phyloP scores from a whole-genome alignment of 2,329 filamentous ascomycete species.

The Diaporthe ampelina region DNA sequence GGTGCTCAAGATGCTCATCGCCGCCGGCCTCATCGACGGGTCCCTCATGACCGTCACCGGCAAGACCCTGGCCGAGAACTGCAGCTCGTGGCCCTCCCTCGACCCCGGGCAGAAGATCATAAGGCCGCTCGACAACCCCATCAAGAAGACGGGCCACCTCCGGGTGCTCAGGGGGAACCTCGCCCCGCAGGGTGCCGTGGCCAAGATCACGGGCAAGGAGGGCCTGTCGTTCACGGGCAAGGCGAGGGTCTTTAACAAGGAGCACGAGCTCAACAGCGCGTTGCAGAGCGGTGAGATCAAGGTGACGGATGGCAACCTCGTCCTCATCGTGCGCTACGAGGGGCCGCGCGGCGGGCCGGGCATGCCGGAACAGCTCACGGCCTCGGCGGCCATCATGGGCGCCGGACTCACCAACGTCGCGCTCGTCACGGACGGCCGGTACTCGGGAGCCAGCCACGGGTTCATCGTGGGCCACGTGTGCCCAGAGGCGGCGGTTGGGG shows the following conservation, averaged over 20 bases:
- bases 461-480: constrained; percentile 96
- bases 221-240: constrained; percentile 85
- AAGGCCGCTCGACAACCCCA: constrained; percentile 76
- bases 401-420: constrained; percentile 89
- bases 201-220: constrained; percentile 97
- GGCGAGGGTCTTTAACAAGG: constrained; percentile 89
- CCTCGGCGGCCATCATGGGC: constrained; percentile 92
- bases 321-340: constrained; percentile 93
- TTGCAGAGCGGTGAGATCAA: constrained; percentile 72
- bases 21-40: constrained; percentile 81
- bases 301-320: constrained; percentile 78
- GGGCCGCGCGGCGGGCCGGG: constrained; percentile 93
- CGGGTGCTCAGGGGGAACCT: constrained; percentile 91
- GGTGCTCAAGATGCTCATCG: constrained; percentile 88
- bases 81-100: constrained; percentile 81
- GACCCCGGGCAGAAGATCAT: constrained; percentile 87
- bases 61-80: constrained; percentile 85
- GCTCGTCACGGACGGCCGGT: constrained; percentile 91
- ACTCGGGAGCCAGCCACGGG: constrained; percentile 88
- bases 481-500: constrained; percentile 90
- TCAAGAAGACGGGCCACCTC: constrained; percentile 89
- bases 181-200: constrained; percentile 89
- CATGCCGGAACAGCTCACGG: constrained; percentile 95
- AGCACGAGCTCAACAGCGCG: constrained; percentile 81
- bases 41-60: constrained; percentile 86